These are phyloP conservation scores for Hypholoma fasciculare DNA, from an alignment of 768 basidiomycete genomes.

Conservation along the genomic window DNA sequence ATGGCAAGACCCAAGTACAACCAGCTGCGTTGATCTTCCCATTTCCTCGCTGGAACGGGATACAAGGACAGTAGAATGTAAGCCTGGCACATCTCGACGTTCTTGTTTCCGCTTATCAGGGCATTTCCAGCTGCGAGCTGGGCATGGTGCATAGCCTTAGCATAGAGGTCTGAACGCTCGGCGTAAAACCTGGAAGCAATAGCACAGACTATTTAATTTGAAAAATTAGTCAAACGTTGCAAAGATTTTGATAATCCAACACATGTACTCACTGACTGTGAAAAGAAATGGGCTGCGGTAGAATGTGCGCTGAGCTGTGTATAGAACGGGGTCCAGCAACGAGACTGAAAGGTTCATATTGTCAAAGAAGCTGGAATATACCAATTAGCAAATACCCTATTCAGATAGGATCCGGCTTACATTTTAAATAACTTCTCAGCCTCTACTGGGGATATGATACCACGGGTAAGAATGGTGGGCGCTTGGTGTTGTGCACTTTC, in stretches of 20 bases:
- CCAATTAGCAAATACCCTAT: neutral
- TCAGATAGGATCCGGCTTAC: slow-evolving; percentile 32
- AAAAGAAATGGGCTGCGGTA: slow-evolving; percentile 90
- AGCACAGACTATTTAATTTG: slow-evolving; percentile 65
- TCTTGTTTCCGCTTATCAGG: slow-evolving; percentile 74
- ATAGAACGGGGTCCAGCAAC: slow-evolving; percentile 77
- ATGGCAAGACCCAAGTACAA: slow-evolving; percentile 88
- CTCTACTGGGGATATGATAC: slow-evolving; percentile 62
- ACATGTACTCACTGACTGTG: slow-evolving; percentile 71
- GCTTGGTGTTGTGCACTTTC: slow-evolving; percentile 45
- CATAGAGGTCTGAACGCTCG: slow-evolving; percentile 69
- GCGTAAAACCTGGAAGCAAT: slow-evolving; percentile 82
- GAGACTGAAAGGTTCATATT: slow-evolving; percentile 80
- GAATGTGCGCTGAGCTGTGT: slow-evolving; percentile 80
- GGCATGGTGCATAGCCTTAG: slow-evolving; percentile 70
- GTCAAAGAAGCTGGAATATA: slow-evolving; percentile 60
- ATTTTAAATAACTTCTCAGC: slow-evolving; percentile 75
- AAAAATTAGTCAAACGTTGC: neutral
- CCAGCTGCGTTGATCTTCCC: slow-evolving; percentile 93
- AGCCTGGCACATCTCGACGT: slow-evolving; percentile 82
- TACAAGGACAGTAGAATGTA: slow-evolving; percentile 82
- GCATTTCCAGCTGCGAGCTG: slow-evolving; percentile 77
- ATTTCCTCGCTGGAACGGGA: slow-evolving; percentile 70
- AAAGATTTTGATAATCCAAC: neutral
- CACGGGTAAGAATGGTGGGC: slow-evolving; percentile 65